Evolutionary conservation across 108 stramenopile species (phyloP), one percentile per base, ranked within the genome.

Genomic region (Phaeodactylum tricornutum): DNA sequence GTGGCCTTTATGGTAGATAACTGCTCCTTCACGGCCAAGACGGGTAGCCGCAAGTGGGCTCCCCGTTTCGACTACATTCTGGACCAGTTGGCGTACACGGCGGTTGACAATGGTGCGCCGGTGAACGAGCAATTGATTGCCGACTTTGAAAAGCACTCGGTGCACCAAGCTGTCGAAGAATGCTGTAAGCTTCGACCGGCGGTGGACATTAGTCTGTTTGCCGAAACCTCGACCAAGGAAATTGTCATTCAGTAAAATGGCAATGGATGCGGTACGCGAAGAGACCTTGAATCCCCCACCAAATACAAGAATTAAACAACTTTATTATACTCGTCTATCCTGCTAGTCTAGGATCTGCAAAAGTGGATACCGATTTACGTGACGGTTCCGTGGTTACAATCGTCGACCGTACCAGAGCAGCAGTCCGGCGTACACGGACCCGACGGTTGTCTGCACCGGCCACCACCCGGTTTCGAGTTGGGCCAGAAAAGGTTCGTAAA

Each of bases 1-100:
- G 90, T 97, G 64, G 92, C 96, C 45, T 95, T 95, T 81, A 97
- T 97, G 96, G 96, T 97, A 43, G 96, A 97, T 69, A 97, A 97
- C 84, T 97, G 96, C 84, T 95, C 93, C 36, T 94, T 92, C 80
- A 97, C 96, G 37, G 96, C 96, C 57, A 92, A 95, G 79, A 90
- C 93, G 34, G 96, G 96, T 51, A 92, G 89, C 6, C 66, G 96
- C 47, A 97, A 97, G 72, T 97, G 96, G 96, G 96, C 94, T 17
- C 96, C 96, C 37, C 82, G 94, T 47, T 97, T 97, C 64, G 96
- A 97, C 67, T 97, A 97, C 90, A 95, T 97, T 57, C 75, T 97
- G 43, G 96, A 97, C 43, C 96, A 97, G 69, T 72, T 95, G 47
- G 96, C 94, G 29, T 97, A 95, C 79, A 94, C 93, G 23, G 92